Conservation (phyloP, 2,329 filamentous ascomycete genomes). For the Ceratocystis cacaofunesta region DNA sequence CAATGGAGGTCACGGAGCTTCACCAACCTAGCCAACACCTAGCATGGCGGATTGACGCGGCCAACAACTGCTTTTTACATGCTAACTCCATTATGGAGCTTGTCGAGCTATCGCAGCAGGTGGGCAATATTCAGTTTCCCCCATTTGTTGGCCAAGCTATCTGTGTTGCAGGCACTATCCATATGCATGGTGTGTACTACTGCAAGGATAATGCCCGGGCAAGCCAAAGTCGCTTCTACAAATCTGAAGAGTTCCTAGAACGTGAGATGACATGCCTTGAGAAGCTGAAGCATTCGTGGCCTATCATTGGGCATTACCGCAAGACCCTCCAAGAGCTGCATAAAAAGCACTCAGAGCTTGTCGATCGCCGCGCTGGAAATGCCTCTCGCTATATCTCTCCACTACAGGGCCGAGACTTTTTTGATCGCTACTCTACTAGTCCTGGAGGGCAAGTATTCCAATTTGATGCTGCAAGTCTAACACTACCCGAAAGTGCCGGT, state of each 20-base stretch:
- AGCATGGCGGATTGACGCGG: conserved; percentile 85
- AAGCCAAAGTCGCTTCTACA: conserved; percentile 49
- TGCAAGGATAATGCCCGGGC: conserved; percentile 32
- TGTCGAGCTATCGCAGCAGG: conserved; percentile 62
- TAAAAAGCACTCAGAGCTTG: conserved; percentile 64
- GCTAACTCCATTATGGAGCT: conserved; percentile 78
- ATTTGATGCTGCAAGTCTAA: conserved; percentile 63
- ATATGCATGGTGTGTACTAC: conserved; percentile 76
- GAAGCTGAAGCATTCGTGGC: conserved; percentile 61
- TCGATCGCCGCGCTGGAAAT: conserved; percentile 26
- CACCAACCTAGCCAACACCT: conserved; percentile 70
- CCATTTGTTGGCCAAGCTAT: conserved; percentile 78
- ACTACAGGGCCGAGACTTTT: conserved; percentile 44
- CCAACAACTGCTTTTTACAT: conserved; percentile 72
- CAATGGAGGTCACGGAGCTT: conserved; percentile 68
- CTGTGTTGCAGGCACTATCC: conserved; percentile 73
- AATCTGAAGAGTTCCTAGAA: conserved; percentile 53
- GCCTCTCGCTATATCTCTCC: not conserved
- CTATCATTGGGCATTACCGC: conserved; percentile 63
- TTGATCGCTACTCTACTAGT: conserved; percentile 54
- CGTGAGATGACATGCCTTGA: conserved; percentile 67
- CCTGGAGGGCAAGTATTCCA: conserved; percentile 43
- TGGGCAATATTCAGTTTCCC: conserved; percentile 66
- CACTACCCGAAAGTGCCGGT: conserved; percentile 43
- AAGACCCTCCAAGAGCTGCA: conserved; percentile 67